Evolutionary conservation across 1,284 basidiomycete species (phyloP), one percentile per base, ranked within the genome.

Genomic region (Cystobasidium sp.): DNA sequence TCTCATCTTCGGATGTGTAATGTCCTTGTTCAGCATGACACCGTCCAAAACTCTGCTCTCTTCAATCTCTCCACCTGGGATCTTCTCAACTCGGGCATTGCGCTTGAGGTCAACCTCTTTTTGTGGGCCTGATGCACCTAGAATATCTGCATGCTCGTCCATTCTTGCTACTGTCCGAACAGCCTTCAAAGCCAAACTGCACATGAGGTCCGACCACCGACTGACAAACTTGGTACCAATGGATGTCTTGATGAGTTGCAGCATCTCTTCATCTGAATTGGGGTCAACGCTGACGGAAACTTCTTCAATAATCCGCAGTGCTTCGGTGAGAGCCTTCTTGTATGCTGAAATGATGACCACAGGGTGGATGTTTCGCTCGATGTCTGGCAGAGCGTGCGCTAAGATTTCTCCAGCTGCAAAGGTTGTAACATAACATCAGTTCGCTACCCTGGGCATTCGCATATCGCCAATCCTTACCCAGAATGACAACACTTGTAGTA

Each of bases 171-270:
- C 94, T 0, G 90, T 94, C 49, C 91, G 89, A 0, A 98, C 93
- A 0, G 96, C 95, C 78, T 96, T 88, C 43, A 99, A 86, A 0
- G 97, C 97, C 65, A 99, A 90, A 76, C 86, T 88, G 85, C 96
- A 99, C 96, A 99, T 99, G 77, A 97, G 89, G 80, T 97, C 94
- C 0, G 92, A 92, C 96, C 96, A 99, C 63, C 96, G 88, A 51
- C 89, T 90, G 78, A 95, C 93, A 80, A 99, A 98, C 84, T 99
- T 99, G 74, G 97, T 99, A n/a, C 96, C 96, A 83, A 99, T 97
- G 62, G 94, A 96, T 0, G 93, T 97, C 85, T 97, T 97, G 87
- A 99, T 98, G 80, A 99, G 88, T 4, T 92, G 88, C 52, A 98
- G 89, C 96, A 99, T 99, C 80, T 95, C 90, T 37, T 88, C 86